These are phyloP conservation scores for Saturnispora mendoncae DNA, from an alignment of 805 yeast species.

Conservation along the genomic window DNA sequence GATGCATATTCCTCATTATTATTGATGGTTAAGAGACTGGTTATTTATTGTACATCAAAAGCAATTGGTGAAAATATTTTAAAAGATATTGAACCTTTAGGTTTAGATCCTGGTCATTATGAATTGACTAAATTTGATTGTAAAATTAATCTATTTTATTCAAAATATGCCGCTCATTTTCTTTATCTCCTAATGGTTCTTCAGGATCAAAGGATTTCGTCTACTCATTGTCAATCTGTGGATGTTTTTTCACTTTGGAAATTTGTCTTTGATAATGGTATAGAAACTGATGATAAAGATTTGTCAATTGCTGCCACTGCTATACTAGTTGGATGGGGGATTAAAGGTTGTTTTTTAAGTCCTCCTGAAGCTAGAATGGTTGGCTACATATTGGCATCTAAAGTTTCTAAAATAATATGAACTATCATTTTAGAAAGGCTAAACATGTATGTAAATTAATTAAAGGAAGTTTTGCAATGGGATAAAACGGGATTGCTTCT, in stretches of 20 bases:
- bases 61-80: constrained; percentile 1
- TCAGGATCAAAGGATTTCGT: neutral
- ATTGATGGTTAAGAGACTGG: neutral
- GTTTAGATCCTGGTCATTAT: constrained; percentile 4
- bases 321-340: constrained; percentile 6
- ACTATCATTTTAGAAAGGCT: too few species aligned
- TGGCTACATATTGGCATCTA: neutral
- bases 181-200: neutral
- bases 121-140: constrained; percentile 7
- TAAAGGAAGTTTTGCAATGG: too few species aligned
- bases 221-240: neutral
- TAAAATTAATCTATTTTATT: neutral
- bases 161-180: constrained; percentile 4
- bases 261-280: constrained; percentile 4
- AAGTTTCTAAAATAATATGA: too few species aligned
- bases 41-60: neutral
- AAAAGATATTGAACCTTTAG: neutral
- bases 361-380: neutral
- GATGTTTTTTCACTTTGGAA: constrained; percentile 4
- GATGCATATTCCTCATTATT: neutral
- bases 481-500: too few species aligned
- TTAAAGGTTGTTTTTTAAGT: neutral
- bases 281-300: constrained; percentile 2
- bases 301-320: constrained; percentile 3
- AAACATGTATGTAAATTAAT: too few species aligned